Evolutionary conservation across 2,329 filamentous ascomycete species (phyloP).

Genomic region (Diaporthe sp.): DNA sequence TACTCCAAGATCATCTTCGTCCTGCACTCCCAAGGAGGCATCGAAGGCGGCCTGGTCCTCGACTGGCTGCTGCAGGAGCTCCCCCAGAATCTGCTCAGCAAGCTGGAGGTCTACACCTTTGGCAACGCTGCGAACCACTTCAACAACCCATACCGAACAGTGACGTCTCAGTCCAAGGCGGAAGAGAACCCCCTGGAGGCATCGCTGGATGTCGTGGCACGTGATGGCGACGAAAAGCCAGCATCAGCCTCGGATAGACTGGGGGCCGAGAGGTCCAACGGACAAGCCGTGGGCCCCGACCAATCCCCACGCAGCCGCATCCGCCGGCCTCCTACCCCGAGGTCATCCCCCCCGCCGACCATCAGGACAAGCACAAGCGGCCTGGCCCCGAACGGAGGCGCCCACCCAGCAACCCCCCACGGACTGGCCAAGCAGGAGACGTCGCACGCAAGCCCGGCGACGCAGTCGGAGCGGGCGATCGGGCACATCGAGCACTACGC

Average conservation of each 20-base stretch:
- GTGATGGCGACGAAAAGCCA: background rate
- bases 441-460: slow-evolving; percentile 53
- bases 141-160: slow-evolving; percentile 77
- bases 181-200: slow-evolving; percentile 52
- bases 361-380: slow-evolving; percentile 32
- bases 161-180: slow-evolving; percentile 58
- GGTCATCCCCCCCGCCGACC: slow-evolving; percentile 20
- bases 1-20: slow-evolving; percentile 81
- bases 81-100: slow-evolving; percentile 73
- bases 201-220: slow-evolving; percentile 50
- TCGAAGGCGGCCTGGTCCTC: slow-evolving; percentile 79
- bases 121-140: slow-evolving; percentile 86
- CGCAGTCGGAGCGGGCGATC: slow-evolving; percentile 67
- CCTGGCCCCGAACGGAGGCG: background rate
- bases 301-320: background rate
- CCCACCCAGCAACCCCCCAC: background rate
- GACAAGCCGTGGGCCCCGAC: background rate
- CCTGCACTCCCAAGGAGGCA: slow-evolving; percentile 83
- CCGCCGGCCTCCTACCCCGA: slow-evolving; percentile 17
- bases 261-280: background rate
- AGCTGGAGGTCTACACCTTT: slow-evolving; percentile 85
- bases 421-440: slow-evolving; percentile 42
- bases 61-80: slow-evolving; percentile 84
- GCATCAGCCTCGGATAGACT: background rate
- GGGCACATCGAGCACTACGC: slow-evolving; percentile 86